Evolutionary conservation across 768 basidiomycete genomes (phyloP), one percentile per base, ranked within the genome.

Genomic region (Kockovaella imperatae): DNA sequence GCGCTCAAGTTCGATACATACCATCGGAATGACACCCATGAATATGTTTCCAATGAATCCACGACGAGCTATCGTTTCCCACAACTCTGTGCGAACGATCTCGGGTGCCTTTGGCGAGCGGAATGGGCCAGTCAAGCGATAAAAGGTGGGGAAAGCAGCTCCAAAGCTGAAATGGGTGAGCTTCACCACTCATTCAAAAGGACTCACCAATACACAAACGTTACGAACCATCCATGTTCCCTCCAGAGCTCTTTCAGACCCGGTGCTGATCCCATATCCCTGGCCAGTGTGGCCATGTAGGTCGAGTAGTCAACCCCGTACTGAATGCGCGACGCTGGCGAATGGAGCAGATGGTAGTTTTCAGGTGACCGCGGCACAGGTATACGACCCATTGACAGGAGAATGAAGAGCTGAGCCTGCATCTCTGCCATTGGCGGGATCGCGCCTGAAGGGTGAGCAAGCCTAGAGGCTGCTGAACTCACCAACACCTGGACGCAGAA

Each of bases 361-460:
- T 78, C 74, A 11, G 71, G 69, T 5, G 75, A 59, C 2, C 75
- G 70, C 0, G 79, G 79, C 8, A 69, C 55, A 17, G 70, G 67
- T 25, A 79, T 70, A 39, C 71, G 62, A 1, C 26, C 15, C n/a
- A 35, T 21, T 11, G 79, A 64, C 4, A 79, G 56, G 4, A 76
- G 74, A 42, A 78, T 76, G 78, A 78, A 80, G 56, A 80, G 77
- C 67, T 80, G 77, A 1, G 74, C 60, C 53, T 82, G 80, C 74
- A 79, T 77, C 62, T 82, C 80, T 1, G 80, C 75, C 41, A 82
- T 78, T 3, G 78, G 77, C 1, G 78, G 79, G 47, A 78, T 80
- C 0, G 79, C 78, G 29, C 68, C 68, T 67, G 38, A 2, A 15
- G 11, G 23, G 11, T 8, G 17, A 45, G 18, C 6, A 18, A 21